Evolutionary conservation across 139 green algal genomes (phyloP).

Genomic region (Picochlorum sp.): DNA sequence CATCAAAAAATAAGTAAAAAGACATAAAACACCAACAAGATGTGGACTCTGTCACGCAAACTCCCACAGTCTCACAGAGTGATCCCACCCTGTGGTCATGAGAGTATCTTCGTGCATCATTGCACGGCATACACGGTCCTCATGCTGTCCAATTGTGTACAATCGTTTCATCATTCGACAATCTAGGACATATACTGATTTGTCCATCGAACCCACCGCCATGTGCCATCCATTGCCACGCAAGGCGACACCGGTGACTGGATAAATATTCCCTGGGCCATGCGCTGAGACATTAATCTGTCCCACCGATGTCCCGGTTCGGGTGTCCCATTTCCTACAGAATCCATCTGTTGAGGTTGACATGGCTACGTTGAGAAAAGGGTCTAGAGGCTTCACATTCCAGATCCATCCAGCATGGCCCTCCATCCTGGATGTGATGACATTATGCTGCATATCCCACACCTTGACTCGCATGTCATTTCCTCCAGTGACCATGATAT

Average conservation of each 20-base stretch:
- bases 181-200: slow-evolving; percentile 6
- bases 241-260: neutral
- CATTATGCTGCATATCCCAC: neutral
- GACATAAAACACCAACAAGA: neutral
- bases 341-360: neutral
- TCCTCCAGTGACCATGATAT: neutral
- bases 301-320: neutral
- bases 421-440: neutral
- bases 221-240: neutral
- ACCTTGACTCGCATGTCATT: slow-evolving; percentile 12
- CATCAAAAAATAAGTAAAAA: neutral
- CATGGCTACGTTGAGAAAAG: neutral
- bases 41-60: neutral
- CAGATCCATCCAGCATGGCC: slow-evolving; percentile 1
- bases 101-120: neutral
- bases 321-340: neutral
- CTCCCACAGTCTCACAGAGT: neutral
- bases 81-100: slow-evolving; percentile 1
- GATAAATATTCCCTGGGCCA: slow-evolving; percentile 1
- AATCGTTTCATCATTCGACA: slow-evolving; percentile 3
- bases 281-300: neutral
- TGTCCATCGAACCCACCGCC: slow-evolving; percentile 7
- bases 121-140: neutral
- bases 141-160: neutral
- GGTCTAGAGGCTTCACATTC: slow-evolving; percentile 5